Percentiles rank a stretch among this genome's conserved stretches.
phyloP scores from a whole-genome alignment of 2,329 filamentous ascomycete species.

The Dactylellina leptospora region DNA sequence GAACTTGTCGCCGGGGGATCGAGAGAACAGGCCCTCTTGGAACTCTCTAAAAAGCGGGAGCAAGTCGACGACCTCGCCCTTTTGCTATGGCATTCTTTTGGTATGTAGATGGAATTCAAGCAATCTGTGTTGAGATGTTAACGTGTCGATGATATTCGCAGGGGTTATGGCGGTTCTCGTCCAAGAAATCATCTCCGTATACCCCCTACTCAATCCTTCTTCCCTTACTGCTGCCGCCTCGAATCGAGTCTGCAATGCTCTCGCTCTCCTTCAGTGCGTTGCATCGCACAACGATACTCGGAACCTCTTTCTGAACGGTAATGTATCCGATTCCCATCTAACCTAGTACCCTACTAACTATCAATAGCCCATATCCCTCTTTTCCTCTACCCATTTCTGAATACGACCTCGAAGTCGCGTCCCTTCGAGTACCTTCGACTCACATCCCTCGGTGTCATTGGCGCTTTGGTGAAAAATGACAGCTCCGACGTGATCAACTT shows the following conservation, averaged over 20 bases:
- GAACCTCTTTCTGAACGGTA: conserved; percentile 91
- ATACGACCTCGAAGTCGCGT: conserved; percentile 96
- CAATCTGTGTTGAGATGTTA: not conserved
- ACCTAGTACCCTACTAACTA: conserved; percentile 30
- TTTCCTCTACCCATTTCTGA: conserved; percentile 97
- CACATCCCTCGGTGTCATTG: conserved; percentile 94
- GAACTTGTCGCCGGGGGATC: conserved; percentile 63
- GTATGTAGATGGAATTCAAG: conserved; percentile 65
- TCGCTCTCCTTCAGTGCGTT: conserved; percentile 94
- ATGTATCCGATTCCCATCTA: conserved; percentile 55
- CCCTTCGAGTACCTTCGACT: conserved; percentile 97
- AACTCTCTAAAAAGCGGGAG: conserved; percentile 97
- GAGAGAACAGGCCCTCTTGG: conserved; percentile 87
- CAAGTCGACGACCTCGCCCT: conserved; percentile 95
- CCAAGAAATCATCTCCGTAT: conserved; percentile 98
- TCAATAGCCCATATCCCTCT: conserved; percentile 87
- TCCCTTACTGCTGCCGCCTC: conserved; percentile 97
- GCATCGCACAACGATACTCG: conserved; percentile 97
- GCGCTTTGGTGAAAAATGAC: conserved; percentile 97
- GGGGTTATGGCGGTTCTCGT: conserved; percentile 97
- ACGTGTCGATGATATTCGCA: conserved; percentile 60
- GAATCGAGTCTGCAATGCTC: conserved; percentile 95
- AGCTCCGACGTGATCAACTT: conserved; percentile 99
- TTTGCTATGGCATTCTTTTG: conserved; percentile 98
- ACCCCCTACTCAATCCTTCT: conserved; percentile 93